A percentile compares a stretch with the other conserved stretches of the same genome.
Evolutionary conservation across 106 monocot genomes (phyloP).

Genomic region (Apostasia ramifera): DNA sequence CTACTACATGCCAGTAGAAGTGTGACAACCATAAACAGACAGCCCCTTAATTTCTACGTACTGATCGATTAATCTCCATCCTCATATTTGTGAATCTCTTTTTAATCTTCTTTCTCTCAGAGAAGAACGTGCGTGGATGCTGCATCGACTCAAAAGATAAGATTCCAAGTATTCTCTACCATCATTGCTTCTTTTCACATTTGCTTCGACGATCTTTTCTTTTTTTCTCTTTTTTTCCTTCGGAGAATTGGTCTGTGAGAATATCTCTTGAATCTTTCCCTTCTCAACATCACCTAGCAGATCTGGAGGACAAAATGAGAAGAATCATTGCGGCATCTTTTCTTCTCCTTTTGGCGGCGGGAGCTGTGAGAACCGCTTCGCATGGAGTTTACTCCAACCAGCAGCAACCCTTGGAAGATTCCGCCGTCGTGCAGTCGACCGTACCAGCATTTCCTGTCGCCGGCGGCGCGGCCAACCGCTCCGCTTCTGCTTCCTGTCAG

Average conservation of each 20-base stretch:
- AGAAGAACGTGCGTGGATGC: no score
- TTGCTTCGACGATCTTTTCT: background rate
- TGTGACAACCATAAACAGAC: no score
- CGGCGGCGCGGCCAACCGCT: conserved; percentile 41
- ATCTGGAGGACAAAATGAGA: background rate
- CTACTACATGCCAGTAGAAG: no score
- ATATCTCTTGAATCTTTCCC: background rate
- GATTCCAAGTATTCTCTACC: no score
- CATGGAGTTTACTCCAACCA: conserved; percentile 15
- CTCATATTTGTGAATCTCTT: no score
- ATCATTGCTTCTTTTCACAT: no score
- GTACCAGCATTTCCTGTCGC: conserved; percentile 62
- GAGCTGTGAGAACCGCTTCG: background rate
- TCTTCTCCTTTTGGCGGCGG: background rate
- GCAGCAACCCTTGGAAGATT: conserved; percentile 17
- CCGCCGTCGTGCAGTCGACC: no score
- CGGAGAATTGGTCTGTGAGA: background rate
- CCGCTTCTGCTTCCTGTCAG: conserved; percentile 36
- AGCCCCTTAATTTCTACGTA: no score
- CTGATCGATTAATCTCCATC: no score
- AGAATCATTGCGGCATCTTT: background rate
- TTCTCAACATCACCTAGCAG: background rate
- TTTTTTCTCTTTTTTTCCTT: background rate
- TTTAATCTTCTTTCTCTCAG: no score
- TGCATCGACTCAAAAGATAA: no score